Evolutionary conservation across 2,329 filamentous ascomycete species (phyloP).

Genomic region (Venturia nashicola): DNA sequence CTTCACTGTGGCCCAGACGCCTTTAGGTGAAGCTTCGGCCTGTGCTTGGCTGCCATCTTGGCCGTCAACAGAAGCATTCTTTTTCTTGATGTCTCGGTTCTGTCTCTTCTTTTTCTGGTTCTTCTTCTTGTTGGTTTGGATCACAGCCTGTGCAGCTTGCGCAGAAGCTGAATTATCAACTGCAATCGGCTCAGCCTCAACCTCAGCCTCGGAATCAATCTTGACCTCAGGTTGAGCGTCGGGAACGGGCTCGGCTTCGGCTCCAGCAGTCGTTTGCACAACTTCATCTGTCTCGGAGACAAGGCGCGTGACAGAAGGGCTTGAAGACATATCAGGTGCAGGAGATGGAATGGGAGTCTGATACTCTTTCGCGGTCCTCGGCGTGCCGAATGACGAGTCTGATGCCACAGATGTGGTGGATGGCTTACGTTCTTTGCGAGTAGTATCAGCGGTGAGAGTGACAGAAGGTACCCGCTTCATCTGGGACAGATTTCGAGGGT

Average conservation of each 20-base stretch:
- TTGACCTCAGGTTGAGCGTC: background rate
- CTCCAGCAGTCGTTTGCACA: background rate
- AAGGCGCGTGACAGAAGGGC: background rate
- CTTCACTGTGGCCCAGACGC: background rate
- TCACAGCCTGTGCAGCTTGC: too few relatives aligned
- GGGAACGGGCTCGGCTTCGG: background rate
- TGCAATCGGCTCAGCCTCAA: background rate
- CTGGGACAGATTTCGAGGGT: background rate
- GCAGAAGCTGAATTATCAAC: background rate
- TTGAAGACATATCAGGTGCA: background rate
- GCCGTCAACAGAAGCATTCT: background rate
- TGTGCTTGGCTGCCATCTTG: background rate
- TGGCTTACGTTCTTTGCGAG: background rate
- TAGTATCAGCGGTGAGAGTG: background rate
- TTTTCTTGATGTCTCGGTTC: background rate
- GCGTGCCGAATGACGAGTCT: background rate
- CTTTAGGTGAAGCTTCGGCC: background rate
- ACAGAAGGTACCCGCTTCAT: background rate
- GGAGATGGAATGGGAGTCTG: background rate
- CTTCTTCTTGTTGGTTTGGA: background rate
- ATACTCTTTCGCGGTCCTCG: background rate
- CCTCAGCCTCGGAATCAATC: background rate
- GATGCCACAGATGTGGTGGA: background rate
- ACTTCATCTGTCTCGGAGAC: background rate
- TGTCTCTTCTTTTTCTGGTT: background rate